These are phyloP conservation scores for Geotrichum siamense DNA, from an alignment of 1,139 yeast species.

Conservation along the genomic window DNA sequence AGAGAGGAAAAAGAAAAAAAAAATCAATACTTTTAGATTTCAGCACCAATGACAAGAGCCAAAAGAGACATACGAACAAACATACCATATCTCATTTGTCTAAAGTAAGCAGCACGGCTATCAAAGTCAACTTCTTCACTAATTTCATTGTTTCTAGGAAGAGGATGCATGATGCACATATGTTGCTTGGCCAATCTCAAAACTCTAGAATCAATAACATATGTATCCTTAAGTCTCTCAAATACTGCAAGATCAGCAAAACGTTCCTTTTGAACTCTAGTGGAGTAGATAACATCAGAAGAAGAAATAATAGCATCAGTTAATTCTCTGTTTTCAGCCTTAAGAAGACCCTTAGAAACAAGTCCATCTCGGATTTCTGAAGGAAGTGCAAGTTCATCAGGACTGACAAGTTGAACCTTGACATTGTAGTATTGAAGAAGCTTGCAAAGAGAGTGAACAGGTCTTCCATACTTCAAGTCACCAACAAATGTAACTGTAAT, in stretches of 20 bases:
- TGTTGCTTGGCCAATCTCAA: constrained; percentile 91
- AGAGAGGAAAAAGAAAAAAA: background rate
- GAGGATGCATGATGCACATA: constrained; percentile 98
- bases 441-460: constrained; percentile 93
- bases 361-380: constrained; percentile 60
- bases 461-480: constrained; percentile 95
- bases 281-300: constrained; percentile 94
- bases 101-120: constrained; percentile 97
- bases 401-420: constrained; percentile 85
- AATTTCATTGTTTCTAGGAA: constrained; percentile 94
- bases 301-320: constrained; percentile 77
- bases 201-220: constrained; percentile 87
- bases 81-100: constrained; percentile 98
- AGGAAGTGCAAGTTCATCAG: constrained; percentile 82
- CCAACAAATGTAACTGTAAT: constrained; percentile 98
- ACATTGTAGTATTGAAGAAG: constrained; percentile 89
- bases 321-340: constrained; percentile 63
- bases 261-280: constrained; percentile 97
- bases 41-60: constrained; percentile 91
- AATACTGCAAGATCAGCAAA: constrained; percentile 70
- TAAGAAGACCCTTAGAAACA: constrained; percentile 57
- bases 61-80: constrained; percentile 97
- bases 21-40: constrained; percentile 15
- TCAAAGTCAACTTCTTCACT: constrained; percentile 98
- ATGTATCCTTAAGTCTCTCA: constrained; percentile 82